These are phyloP conservation scores for Leccinum ochraceum DNA, from an alignment of 768 basidiomycete species.

Conservation along the genomic window DNA sequence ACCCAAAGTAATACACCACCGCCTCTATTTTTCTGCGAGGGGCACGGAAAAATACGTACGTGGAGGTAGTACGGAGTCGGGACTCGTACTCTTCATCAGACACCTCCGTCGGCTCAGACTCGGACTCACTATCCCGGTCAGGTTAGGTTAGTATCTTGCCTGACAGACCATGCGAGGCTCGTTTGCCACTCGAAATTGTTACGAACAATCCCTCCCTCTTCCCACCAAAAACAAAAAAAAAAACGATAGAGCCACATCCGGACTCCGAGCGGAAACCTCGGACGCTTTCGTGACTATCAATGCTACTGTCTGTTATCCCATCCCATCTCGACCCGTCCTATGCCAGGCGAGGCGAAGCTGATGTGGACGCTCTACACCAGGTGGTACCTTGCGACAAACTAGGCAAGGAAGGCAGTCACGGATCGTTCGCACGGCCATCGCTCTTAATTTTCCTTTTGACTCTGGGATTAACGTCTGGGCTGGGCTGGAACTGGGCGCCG, in stretches of 20 bases:
- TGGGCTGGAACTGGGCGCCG: not conserved
- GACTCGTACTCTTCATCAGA: not conserved
- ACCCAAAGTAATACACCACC: not conserved
- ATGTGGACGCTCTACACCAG: not conserved
- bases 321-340: not conserved
- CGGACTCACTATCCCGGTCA: not conserved
- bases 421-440: not conserved
- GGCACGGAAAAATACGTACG: not conserved
- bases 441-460: not conserved
- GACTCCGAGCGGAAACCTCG: constrained; percentile 17
- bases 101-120: not conserved
- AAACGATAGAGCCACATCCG: not conserved
- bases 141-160: not conserved
- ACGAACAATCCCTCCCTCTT: not conserved
- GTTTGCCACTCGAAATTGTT: not conserved
- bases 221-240: too few species aligned
- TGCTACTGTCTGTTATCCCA: not conserved
- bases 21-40: not conserved
- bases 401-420: not conserved
- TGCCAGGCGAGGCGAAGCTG: not conserved
- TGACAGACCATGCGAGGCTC: not conserved
- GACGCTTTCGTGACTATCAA: not conserved
- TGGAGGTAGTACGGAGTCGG: not conserved
- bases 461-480: not conserved
- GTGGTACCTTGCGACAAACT: not conserved